These are phyloP conservation scores for Globisporangium ultimum DNA, from an alignment of 352 stramenopile genomes.

Conservation along the genomic window DNA sequence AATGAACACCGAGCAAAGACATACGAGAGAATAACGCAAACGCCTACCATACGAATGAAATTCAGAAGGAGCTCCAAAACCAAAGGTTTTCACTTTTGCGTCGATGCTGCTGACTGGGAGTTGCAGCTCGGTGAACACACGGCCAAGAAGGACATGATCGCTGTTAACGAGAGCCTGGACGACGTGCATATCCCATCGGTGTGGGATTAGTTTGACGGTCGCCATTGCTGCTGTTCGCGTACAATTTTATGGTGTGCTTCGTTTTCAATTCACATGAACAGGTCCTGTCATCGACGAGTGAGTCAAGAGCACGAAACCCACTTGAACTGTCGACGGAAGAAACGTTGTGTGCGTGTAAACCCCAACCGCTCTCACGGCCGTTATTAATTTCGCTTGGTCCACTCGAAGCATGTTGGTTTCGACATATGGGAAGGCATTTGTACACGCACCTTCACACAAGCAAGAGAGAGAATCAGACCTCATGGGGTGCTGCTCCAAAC, in stretches of 20 bases:
- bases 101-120: slow-evolving; percentile 28
- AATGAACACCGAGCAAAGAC: too few species aligned
- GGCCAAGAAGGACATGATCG: slow-evolving; percentile 26
- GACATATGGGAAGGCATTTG: too few species aligned
- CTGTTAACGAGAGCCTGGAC: slow-evolving; percentile 36
- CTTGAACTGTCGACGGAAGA: too few species aligned
- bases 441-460: too few species aligned
- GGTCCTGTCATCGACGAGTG: too few species aligned
- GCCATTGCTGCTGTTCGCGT: background rate
- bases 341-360: too few species aligned
- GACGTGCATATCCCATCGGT: slow-evolving; percentile 61
- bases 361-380: too few species aligned
- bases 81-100: slow-evolving; percentile 35
- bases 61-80: slow-evolving; percentile 40
- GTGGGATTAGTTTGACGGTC: slow-evolving; percentile 27
- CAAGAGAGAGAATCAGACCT: background rate
- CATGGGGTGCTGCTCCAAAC: slow-evolving; percentile 76
- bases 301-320: too few species aligned
- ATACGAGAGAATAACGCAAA: background rate
- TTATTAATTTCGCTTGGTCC: too few species aligned
- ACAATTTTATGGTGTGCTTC: background rate
- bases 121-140: slow-evolving; percentile 37
- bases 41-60: slow-evolving; percentile 46
- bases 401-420: too few species aligned
- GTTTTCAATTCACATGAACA: too few species aligned